A percentile compares a stretch with the other conserved stretches of the same genome.
Conservation (phyloP, 768 basidiomycete genomes). For the Lactarius vividus region DNA sequence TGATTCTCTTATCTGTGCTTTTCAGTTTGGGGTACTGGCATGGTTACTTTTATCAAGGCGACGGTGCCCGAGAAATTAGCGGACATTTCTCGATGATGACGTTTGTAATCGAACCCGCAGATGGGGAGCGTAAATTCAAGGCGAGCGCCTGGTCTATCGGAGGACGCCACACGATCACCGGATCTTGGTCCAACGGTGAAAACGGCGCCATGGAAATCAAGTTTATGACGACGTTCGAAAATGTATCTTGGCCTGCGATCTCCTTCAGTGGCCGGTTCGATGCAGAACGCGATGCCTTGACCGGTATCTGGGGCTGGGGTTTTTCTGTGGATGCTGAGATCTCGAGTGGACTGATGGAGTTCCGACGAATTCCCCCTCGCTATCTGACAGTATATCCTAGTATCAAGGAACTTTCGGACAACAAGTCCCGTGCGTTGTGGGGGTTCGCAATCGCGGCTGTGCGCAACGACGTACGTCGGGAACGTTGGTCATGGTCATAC, state of each 20-base stretch:
- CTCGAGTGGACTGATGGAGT: slow-evolving; percentile 24
- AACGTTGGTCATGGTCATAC: slow-evolving; percentile 34
- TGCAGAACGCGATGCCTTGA: slow-evolving; percentile 15
- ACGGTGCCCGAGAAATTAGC: not conserved
- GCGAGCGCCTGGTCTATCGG: slow-evolving; percentile 14
- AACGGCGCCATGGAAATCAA: slow-evolving; percentile 19
- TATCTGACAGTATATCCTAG: slow-evolving; percentile 31
- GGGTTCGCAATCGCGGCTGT: slow-evolving; percentile 33
- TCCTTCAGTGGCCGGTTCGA: slow-evolving; percentile 14
- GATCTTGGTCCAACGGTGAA: slow-evolving; percentile 23
- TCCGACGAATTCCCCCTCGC: slow-evolving; percentile 31
- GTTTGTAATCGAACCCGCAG: slow-evolving; percentile 10
- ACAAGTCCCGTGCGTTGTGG: slow-evolving; percentile 34
- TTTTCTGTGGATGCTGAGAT: not conserved
- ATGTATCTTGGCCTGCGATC: slow-evolving; percentile 3
- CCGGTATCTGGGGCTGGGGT: slow-evolving; percentile 16
- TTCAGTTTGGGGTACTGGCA: slow-evolving; percentile 22
- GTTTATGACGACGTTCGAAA: slow-evolving; percentile 22
- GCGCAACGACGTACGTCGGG: slow-evolving; percentile 27
- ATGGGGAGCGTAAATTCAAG: slow-evolving; percentile 13
- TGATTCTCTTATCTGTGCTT: not conserved
- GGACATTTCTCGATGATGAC: slow-evolving; percentile 15
- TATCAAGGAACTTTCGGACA: slow-evolving; percentile 28
- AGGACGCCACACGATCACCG: slow-evolving; percentile 23
- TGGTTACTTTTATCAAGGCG: slow-evolving; percentile 15